Conservation (phyloP, 164 flowering plant species). For the Chimonanthus praecox region DNA sequence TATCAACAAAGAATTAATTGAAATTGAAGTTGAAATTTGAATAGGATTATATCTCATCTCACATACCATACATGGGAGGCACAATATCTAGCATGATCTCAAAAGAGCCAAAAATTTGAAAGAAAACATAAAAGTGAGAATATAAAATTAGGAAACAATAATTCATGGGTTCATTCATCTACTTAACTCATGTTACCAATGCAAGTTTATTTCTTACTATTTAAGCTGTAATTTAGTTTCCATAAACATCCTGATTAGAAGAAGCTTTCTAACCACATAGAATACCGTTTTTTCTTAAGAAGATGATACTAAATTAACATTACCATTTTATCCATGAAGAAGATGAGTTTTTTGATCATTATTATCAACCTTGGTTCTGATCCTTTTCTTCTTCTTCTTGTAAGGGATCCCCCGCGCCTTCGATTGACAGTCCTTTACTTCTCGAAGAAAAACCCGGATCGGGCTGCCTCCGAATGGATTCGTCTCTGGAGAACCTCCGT, state of each 20-base stretch:
- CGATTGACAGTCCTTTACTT: constrained; percentile 42
- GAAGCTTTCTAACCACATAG: not conserved
- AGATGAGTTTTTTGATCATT: constrained; percentile 11
- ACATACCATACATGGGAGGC: constrained; percentile 12
- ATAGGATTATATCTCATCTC: constrained; percentile 1
- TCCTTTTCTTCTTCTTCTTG: constrained; percentile 45
- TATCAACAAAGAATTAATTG: not conserved
- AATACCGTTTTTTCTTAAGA: constrained; percentile 19
- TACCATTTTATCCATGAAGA: constrained; percentile 1
- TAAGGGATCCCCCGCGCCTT: constrained; percentile 40
- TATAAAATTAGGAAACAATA: constrained; percentile 14
- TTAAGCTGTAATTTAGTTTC: constrained; percentile 16
- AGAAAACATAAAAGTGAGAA: constrained; percentile 13
- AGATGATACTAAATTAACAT: not conserved
- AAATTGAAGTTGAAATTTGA: not conserved
- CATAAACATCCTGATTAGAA: not conserved
- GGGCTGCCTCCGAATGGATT: constrained; percentile 39
- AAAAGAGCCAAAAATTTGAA: constrained; percentile 19
- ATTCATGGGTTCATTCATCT: not conserved
- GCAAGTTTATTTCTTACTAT: constrained; percentile 7
- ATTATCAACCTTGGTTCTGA: constrained; percentile 15
- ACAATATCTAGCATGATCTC: constrained; percentile 16
- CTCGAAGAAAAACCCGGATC: constrained; percentile 34
- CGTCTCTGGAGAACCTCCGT: constrained; percentile 35
- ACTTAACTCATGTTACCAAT: not conserved